phyloP scores from a whole-genome alignment of 148 eudicot species.

The Vaccinium darrowii region DNA sequence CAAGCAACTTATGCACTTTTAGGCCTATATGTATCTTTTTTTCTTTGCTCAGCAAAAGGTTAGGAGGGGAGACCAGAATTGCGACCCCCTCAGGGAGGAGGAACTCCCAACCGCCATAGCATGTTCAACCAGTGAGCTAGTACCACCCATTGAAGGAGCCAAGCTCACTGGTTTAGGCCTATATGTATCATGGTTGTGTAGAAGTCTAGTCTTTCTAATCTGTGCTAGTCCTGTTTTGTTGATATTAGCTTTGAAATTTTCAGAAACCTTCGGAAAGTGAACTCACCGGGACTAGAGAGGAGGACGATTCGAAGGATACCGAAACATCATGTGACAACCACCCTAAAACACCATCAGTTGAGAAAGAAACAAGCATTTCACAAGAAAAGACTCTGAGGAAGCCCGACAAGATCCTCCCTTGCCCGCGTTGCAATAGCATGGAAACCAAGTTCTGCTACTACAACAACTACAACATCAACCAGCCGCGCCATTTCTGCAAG shows the following conservation, averaged over 20 bases:
- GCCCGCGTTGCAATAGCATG: slow-evolving; percentile 66
- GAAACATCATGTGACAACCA: slow-evolving; percentile 27
- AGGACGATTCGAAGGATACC: slow-evolving; percentile 18
- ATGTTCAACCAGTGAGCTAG: too few relatives aligned
- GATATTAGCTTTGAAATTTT: neutral
- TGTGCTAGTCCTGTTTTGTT: neutral
- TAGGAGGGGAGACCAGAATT: too few relatives aligned
- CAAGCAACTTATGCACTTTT: too few relatives aligned
- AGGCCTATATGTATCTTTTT: too few relatives aligned
- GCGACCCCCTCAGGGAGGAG: too few relatives aligned
- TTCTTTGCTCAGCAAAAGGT: too few relatives aligned
- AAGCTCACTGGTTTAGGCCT: too few relatives aligned
- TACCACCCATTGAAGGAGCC: too few relatives aligned
- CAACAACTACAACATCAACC: slow-evolving; percentile 60
- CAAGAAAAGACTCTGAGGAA: slow-evolving; percentile 37
- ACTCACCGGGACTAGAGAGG: slow-evolving; percentile 22
- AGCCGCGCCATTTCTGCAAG: slow-evolving; percentile 71
- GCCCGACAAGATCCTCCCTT: slow-evolving; percentile 63
- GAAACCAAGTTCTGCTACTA: slow-evolving; percentile 72
- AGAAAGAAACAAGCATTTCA: slow-evolving; percentile 33
- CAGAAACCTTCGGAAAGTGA: slow-evolving; percentile 37
- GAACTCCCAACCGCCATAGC: too few relatives aligned
- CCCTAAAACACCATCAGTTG: slow-evolving; percentile 19
- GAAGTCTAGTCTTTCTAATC: neutral
- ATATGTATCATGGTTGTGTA: too few relatives aligned